phyloP scores from a whole-genome alignment of 1,139 yeast species.

The Pichia sp. region DNA sequence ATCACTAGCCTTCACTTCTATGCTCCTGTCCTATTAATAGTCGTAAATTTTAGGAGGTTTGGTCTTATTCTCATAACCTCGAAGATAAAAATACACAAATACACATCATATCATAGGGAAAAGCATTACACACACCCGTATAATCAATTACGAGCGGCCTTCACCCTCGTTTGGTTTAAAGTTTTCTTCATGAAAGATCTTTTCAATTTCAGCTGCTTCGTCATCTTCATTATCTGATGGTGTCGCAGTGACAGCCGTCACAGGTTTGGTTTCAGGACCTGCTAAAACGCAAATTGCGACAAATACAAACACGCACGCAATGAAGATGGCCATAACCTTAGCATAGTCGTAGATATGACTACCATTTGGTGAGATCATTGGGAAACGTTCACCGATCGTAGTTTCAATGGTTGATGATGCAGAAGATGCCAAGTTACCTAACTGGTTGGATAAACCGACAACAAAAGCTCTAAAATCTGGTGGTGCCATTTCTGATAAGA shows the following conservation, averaged over 20 bases:
- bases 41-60: too few species aligned
- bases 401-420: slow-evolving; percentile 82
- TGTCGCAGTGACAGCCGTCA: slow-evolving; percentile 3
- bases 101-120: too few species aligned
- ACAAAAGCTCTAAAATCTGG: slow-evolving; percentile 70
- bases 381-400: slow-evolving; percentile 63
- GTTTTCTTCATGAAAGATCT: slow-evolving; percentile 13
- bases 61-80: too few species aligned
- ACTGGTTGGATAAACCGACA: slow-evolving; percentile 70
- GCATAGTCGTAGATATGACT: slow-evolving; percentile 41
- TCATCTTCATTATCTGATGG: slow-evolving; percentile 17
- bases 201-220: slow-evolving; percentile 14
- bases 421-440: slow-evolving; percentile 78
- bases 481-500: slow-evolving; percentile 69
- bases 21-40: too few species aligned
- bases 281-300: slow-evolving; percentile 49
- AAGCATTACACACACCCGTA: too few species aligned
- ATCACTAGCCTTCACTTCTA: too few species aligned
- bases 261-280: slow-evolving; percentile 64
- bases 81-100: too few species aligned
- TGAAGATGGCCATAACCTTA: slow-evolving; percentile 73
- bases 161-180: slow-evolving; percentile 5
- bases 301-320: slow-evolving; percentile 72
- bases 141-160: too few species aligned
- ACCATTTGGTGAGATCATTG: slow-evolving; percentile 34